phyloP scores from a whole-genome alignment of 768 basidiomycete genomes.

The Cystofilobasidium bisporidii region DNA sequence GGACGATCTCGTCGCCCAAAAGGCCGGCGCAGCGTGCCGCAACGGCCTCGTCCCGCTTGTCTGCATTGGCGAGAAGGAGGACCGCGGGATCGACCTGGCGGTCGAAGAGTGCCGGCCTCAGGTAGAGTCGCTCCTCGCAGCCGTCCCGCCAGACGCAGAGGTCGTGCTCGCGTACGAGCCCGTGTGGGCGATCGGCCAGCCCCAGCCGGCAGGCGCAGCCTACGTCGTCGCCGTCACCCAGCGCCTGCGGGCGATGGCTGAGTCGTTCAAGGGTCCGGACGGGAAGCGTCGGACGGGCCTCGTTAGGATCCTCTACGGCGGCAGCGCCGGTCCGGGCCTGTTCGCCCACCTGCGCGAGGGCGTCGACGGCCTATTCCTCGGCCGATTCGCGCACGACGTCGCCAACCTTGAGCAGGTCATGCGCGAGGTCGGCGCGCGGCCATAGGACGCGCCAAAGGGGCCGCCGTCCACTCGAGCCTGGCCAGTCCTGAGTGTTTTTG shows the following conservation, averaged over 20 bases:
- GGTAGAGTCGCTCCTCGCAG: slow-evolving; percentile 11
- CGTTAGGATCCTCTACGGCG: slow-evolving; percentile 26
- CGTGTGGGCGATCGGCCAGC: slow-evolving; percentile 30
- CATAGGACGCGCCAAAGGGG: no score
- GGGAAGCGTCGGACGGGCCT: slow-evolving; percentile 12
- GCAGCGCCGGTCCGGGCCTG: slow-evolving; percentile 27
- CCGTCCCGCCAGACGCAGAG: slow-evolving; percentile 1
- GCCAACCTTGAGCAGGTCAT: slow-evolving; percentile 20
- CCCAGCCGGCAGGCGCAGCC: slow-evolving; percentile 19
- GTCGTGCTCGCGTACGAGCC: slow-evolving; percentile 30
- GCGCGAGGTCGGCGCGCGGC: slow-evolving; percentile 15
- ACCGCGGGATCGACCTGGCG: slow-evolving; percentile 13
- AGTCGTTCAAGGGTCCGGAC: background rate
- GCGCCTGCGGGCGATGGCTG: slow-evolving; percentile 13
- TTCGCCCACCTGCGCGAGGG: slow-evolving; percentile 18
- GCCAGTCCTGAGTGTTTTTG: no score
- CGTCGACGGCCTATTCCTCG: slow-evolving; percentile 29
- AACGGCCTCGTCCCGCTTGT: slow-evolving; percentile 24
- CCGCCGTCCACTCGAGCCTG: no score
- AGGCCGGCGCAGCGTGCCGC: slow-evolving; percentile 8
- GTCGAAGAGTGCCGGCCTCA: slow-evolving; percentile 19
- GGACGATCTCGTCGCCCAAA: slow-evolving; percentile 16
- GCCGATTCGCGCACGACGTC: slow-evolving; percentile 28
- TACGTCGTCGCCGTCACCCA: slow-evolving; percentile 27
- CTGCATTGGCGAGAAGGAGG: slow-evolving; percentile 27